Evolutionary conservation across 2,329 filamentous ascomycete species (phyloP).

Genomic region (Arthrobotrys conoides): DNA sequence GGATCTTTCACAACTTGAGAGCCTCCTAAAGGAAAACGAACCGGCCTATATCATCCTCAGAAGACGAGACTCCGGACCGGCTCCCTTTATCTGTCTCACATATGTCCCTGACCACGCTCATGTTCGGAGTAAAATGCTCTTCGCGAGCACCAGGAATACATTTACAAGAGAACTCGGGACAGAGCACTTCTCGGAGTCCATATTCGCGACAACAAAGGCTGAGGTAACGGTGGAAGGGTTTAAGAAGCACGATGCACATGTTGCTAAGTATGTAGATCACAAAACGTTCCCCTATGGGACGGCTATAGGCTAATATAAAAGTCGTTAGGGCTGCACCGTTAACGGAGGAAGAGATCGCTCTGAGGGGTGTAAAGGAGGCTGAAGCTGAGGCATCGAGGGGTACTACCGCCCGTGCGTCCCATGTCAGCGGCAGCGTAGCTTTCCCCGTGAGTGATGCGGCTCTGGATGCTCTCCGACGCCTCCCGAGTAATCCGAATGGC

Average conservation of each 20-base stretch:
- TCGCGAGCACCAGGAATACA: conserved; percentile 82
- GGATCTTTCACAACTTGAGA: conserved; percentile 76
- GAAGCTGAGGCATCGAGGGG: conserved; percentile 82
- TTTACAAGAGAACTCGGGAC: conserved; percentile 82
- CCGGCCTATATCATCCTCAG: conserved; percentile 83
- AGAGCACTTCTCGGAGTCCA: conserved; percentile 82
- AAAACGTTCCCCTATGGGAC: background rate
- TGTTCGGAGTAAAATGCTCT: conserved; percentile 88
- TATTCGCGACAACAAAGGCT: conserved; percentile 79
- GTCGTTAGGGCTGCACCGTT: conserved; percentile 73
- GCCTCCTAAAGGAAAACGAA: conserved; percentile 76
- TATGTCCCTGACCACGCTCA: conserved; percentile 84
- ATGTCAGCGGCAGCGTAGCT: conserved; percentile 69
- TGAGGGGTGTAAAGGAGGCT: conserved; percentile 80
- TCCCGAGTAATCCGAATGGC: conserved; percentile 72
- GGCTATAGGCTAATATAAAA: conserved; percentile 21
- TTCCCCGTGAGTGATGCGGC: conserved; percentile 77
- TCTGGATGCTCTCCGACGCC: conserved; percentile 74
- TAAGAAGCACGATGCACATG: conserved; percentile 79
- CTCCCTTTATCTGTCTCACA: conserved; percentile 79
- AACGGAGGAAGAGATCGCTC: conserved; percentile 81
- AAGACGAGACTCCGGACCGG: conserved; percentile 71
- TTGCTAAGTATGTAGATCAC: conserved; percentile 64
- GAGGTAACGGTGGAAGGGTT: conserved; percentile 81
- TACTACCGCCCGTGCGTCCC: conserved; percentile 73